Percentiles rank a stretch among this genome's conserved stretches.
Evolutionary conservation across 179 eudicot species (phyloP).

Genomic region (Actinidia arguta): DNA sequence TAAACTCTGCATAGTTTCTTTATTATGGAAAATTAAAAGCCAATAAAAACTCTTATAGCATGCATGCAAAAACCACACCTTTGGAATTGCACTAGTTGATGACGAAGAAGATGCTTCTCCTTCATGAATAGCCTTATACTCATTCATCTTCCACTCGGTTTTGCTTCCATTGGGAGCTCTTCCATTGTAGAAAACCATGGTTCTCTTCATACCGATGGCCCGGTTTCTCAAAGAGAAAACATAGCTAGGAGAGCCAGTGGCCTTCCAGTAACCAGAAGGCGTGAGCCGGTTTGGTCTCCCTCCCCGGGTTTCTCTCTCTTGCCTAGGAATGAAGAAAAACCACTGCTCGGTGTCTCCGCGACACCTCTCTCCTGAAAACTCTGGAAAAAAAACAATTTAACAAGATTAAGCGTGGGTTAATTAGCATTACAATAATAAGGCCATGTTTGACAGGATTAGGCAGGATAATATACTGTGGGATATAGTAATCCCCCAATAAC

Average conservation of each 20-base stretch:
- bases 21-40: too few species aligned
- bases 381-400: not conserved
- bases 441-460: too few species aligned
- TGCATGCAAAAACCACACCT: slow-evolving; percentile 10
- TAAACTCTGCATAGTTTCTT: too few species aligned
- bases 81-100: not conserved
- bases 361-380: slow-evolving; percentile 40
- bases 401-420: too few species aligned
- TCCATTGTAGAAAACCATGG: slow-evolving; percentile 61
- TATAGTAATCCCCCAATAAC: too few species aligned
- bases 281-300: slow-evolving; percentile 63
- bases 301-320: slow-evolving; percentile 48
- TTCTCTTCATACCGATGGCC: slow-evolving; percentile 50
- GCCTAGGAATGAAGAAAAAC: slow-evolving; percentile 57
- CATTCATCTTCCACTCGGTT: slow-evolving; percentile 69
- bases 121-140: slow-evolving; percentile 44
- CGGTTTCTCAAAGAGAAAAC: slow-evolving; percentile 44
- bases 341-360: slow-evolving; percentile 49
- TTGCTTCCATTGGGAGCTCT: slow-evolving; percentile 53
- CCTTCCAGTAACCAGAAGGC: slow-evolving; percentile 59
- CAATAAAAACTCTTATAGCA: too few species aligned
- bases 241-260: slow-evolving; percentile 52
- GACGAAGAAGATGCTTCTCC: slow-evolving; percentile 20
- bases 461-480: too few species aligned
- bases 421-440: too few species aligned